phyloP scores from a whole-genome alignment of 805 yeast genomes.

The Pichia cephalocereana region DNA sequence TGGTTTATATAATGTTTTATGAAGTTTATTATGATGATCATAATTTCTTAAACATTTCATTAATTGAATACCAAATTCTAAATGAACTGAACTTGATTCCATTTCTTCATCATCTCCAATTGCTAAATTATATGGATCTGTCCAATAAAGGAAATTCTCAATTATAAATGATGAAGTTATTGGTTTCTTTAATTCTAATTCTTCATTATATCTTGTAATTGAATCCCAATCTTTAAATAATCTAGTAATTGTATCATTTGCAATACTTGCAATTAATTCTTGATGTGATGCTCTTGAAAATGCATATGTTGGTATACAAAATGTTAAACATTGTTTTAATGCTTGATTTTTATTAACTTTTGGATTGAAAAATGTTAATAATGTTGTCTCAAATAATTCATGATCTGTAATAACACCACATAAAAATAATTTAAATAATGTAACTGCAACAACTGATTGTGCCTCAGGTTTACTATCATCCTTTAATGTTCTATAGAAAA shows the following conservation, averaged over 20 bases:
- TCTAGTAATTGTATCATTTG: conserved; percentile 57
- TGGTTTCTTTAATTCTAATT: conserved; percentile 17
- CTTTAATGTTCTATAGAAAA: conserved; percentile 59
- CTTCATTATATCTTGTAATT: conserved; percentile 28
- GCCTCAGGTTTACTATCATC: conserved; percentile 49
- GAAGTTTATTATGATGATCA: conserved; percentile 39
- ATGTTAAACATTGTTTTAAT: conserved; percentile 70
- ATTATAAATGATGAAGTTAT: conserved; percentile 44
- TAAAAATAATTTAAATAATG: conserved; percentile 71
- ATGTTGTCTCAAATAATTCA: conserved; percentile 60
- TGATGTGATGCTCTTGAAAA: conserved; percentile 71
- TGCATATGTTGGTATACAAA: conserved; percentile 82
- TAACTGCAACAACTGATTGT: conserved; percentile 79
- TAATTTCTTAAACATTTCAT: conserved; percentile 38
- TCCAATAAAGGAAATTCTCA: conserved; percentile 75
- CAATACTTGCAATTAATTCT: conserved; percentile 49
- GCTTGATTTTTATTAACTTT: conserved; percentile 51
- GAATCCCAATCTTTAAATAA: conserved; percentile 36
- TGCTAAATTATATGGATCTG: conserved; percentile 66
- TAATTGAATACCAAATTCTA: conserved; percentile 46
- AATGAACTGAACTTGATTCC: conserved; percentile 40
- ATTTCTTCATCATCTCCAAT: conserved; percentile 35
- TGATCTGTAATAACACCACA: conserved; percentile 68
- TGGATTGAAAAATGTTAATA: conserved; percentile 71
- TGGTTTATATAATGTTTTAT: conserved; percentile 43